Evolutionary conservation across 148 eudicot species (phyloP).

Genomic region (Diospyros kaki): DNA sequence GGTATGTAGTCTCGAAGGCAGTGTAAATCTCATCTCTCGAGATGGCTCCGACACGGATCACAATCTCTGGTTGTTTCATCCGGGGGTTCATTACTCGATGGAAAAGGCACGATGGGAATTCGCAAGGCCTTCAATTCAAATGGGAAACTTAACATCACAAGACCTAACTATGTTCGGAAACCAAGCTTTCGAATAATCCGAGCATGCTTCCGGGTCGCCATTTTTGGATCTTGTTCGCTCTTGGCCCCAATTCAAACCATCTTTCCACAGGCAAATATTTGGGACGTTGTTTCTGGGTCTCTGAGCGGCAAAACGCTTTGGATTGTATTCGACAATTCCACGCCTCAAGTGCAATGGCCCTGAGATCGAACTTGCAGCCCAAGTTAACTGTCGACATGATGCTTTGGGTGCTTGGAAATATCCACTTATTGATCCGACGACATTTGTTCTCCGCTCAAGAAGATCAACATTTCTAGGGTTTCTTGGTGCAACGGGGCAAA

Average conservation of each 20-base stretch:
- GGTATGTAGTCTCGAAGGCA: conserved; percentile 91
- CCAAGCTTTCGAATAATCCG: conserved; percentile 88
- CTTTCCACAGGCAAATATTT: no score
- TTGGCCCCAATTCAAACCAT: conserved; percentile 68
- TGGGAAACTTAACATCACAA: conserved; percentile 86
- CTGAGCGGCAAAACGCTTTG: no score
- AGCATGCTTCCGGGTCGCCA: conserved; percentile 78
- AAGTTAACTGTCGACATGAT: no score
- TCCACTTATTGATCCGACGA: no score
- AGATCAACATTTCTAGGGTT: no score
- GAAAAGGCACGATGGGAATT: conserved; percentile 80
- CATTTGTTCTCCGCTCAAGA: no score
- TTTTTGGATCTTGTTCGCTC: conserved; percentile 55
- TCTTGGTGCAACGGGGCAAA: no score
- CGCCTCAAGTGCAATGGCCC: no score
- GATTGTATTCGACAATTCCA: no score
- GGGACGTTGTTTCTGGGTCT: no score
- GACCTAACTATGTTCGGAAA: conserved; percentile 77
- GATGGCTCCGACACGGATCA: conserved; percentile 64
- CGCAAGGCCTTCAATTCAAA: conserved; percentile 82
- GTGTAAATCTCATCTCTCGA: conserved; percentile 85
- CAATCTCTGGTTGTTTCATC: conserved; percentile 91
- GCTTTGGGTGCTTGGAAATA: no score
- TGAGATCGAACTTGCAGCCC: no score
- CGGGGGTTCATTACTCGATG: conserved; percentile 79